Evolutionary conservation across 768 basidiomycete species (phyloP), one percentile per base, ranked within the genome.

Genomic region (Hirschioporus abietinus): DNA sequence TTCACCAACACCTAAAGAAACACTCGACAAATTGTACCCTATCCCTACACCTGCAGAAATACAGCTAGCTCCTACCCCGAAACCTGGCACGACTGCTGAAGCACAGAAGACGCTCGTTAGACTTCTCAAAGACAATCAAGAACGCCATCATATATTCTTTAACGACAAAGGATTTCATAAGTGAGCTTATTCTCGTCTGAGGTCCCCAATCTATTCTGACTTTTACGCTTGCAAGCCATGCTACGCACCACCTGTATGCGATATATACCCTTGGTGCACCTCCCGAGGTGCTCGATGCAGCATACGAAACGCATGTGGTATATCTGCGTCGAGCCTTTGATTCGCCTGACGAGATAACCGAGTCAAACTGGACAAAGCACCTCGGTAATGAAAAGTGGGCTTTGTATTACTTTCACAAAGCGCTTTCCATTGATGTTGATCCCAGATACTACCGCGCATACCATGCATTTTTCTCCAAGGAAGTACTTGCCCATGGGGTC

Each of bases 401-500:
- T 63, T 25, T 20, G 35, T 34, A 58, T 17, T 69, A n/a, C 23
- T 34, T 9, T 20, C 35, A 15, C 60, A 24, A 25, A 34, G 60
- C 23, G 12, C 15, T 61, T 15, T 61, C 1, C 60, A 23, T 17
- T 61, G 23, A 61, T 52, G 3, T 52, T 12, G 20, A 23, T 35
- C n/a, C 9, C 68, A 89, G 88, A 15, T 90, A 81, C 69, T 90
- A 87, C 68, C 73, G 78, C n/a, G 79, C 81, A 0, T 91, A 90
- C 71, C 73, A 86, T 23, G 72, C 78, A 4, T 90, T 85, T 75
- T 90, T 89, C 73, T 77, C 78, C 0, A 70, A 78, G 0, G 66
- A 73, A 27, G 68, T 81, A 18, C 73, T 80, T 57, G 72, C 77
- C 15, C 81, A 86, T 42, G 83, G 82, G 17, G 75, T 80, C n/a